Conservation (phyloP, 2,329 filamentous ascomycete genomes). For the Davidsoniella eucalypti region DNA sequence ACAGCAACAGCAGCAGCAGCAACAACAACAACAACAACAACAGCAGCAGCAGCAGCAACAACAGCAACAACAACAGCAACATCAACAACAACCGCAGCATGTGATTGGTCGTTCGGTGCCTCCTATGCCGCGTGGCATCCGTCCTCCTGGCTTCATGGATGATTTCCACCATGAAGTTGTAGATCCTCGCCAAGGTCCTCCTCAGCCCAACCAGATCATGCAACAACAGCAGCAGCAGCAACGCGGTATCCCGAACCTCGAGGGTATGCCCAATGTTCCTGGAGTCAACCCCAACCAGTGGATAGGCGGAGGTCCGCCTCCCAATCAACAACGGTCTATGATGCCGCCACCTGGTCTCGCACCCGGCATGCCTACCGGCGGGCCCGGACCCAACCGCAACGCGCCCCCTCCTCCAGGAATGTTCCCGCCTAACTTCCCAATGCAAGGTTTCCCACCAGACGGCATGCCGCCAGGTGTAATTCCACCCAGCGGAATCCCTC, state of each 20-base stretch:
- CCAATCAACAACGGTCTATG: conserved; percentile 29
- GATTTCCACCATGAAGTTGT: conserved; percentile 35
- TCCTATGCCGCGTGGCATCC: conserved; percentile 23
- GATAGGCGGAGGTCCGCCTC: conserved; percentile 27
- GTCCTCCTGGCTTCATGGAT: conserved; percentile 36
- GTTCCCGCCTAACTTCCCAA: conserved; percentile 41
- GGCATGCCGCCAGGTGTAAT: conserved; percentile 20
- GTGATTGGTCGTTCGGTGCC: conserved; percentile 9
- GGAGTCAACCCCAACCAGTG: conserved; percentile 28
- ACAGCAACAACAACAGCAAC: conserved; percentile 16
- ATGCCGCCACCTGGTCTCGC: conserved; percentile 43
- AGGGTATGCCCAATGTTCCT: conserved; percentile 35
- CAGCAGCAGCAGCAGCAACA: conserved; percentile 21
- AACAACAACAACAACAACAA: conserved; percentile 16
- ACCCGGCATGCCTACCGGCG: conserved; percentile 26
- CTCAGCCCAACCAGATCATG: conserved; percentile 48
- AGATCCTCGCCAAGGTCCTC: conserved; percentile 28
- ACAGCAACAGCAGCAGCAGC: conserved; percentile 18
- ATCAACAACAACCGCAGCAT: conserved; percentile 15
- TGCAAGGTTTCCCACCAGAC: conserved; percentile 20
- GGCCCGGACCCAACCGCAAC: conserved; percentile 21
- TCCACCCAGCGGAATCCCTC: conserved; percentile 31
- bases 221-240: conserved; percentile 25
- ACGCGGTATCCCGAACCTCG: conserved; percentile 39
- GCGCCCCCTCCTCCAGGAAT: conserved; percentile 40